A percentile compares a stretch with the other conserved stretches of the same genome.
These are phyloP conservation scores for Colletotrichum lupini DNA, from an alignment of 2,329 filamentous ascomycete species.

Conservation along the genomic window DNA sequence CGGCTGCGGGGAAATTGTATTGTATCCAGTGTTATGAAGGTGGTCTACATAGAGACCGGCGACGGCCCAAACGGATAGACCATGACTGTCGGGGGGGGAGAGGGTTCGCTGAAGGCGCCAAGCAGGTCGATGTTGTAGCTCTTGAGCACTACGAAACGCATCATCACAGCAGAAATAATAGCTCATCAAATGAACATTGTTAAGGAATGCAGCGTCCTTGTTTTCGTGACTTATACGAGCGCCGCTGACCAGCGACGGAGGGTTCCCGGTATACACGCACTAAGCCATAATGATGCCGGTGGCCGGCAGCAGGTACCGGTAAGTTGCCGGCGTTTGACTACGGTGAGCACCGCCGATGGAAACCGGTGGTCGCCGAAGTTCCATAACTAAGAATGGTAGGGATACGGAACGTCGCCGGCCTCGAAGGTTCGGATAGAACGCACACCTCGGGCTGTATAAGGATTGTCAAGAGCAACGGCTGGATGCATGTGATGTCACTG, in stretches of 20 bases:
- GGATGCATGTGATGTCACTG: no score
- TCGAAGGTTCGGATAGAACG: not conserved
- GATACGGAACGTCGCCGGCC: not conserved
- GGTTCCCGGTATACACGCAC: not conserved
- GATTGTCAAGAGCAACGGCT: no score
- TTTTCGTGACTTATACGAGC: not conserved
- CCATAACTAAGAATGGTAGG: not conserved
- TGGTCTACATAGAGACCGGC: conserved; percentile 24
- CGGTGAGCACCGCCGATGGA: conserved; percentile 5
- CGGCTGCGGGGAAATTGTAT: conserved; percentile 23
- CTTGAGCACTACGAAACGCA: conserved; percentile 11
- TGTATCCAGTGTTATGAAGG: conserved; percentile 28
- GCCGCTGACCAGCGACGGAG: not conserved
- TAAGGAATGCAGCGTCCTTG: not conserved
- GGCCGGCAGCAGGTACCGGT: no score
- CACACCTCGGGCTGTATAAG: not conserved
- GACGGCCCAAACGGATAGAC: conserved; percentile 1
- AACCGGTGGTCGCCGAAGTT: not conserved
- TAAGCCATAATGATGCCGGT: not conserved
- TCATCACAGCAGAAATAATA: conserved; percentile 21
- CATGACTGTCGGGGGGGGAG: not conserved
- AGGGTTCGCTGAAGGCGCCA: conserved; percentile 10
- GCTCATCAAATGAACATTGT: conserved; percentile 12
- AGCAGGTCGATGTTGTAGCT: not conserved
- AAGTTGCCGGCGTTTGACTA: not conserved